Percentiles rank a stretch among this genome's conserved stretches.
Evolutionary conservation across 768 basidiomycete species (phyloP).

Genomic region (Suillus tomentosus): DNA sequence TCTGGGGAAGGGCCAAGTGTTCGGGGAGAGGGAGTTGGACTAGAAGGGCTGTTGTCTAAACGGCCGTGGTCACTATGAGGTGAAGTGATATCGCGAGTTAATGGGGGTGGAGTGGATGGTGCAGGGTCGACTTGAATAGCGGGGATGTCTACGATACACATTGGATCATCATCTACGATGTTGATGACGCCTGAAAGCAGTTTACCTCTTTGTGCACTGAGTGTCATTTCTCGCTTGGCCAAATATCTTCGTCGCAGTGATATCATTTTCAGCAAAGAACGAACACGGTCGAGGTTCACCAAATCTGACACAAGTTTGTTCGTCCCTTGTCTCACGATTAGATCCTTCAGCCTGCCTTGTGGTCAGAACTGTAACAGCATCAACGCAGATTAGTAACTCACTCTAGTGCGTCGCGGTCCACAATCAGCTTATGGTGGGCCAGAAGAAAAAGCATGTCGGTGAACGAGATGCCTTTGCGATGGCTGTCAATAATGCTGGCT

Average conservation of each 20-base stretch:
- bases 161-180: slow-evolving; percentile 11
- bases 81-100: slow-evolving; percentile 58
- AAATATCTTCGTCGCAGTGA: slow-evolving; percentile 71
- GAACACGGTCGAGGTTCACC: slow-evolving; percentile 83
- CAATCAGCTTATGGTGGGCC: slow-evolving; percentile 89
- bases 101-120: slow-evolving; percentile 50
- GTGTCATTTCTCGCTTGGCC: slow-evolving; percentile 46
- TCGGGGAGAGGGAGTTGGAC: slow-evolving; percentile 13
- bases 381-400: slow-evolving; percentile 42
- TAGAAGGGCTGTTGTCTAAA: slow-evolving; percentile 11
- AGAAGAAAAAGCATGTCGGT: slow-evolving; percentile 85
- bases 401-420: slow-evolving; percentile 87
- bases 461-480: slow-evolving; percentile 84
- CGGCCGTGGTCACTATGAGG: slow-evolving; percentile 20
- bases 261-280: slow-evolving; percentile 77
- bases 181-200: slow-evolving; percentile 6
- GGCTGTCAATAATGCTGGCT: slow-evolving; percentile 71
- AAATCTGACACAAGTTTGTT: slow-evolving; percentile 81
- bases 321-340: slow-evolving; percentile 72
- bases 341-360: slow-evolving; percentile 69
- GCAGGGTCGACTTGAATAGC: slow-evolving; percentile 68
- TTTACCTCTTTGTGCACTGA: slow-evolving; percentile 46
- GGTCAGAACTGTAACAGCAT: slow-evolving; percentile 6
- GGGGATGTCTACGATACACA: slow-evolving; percentile 54
- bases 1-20: slow-evolving; percentile 21